Base-by-base conservation (phyloP, 1,284 basidiomycete species). In the Cryptococcus maquisensis region DNA sequence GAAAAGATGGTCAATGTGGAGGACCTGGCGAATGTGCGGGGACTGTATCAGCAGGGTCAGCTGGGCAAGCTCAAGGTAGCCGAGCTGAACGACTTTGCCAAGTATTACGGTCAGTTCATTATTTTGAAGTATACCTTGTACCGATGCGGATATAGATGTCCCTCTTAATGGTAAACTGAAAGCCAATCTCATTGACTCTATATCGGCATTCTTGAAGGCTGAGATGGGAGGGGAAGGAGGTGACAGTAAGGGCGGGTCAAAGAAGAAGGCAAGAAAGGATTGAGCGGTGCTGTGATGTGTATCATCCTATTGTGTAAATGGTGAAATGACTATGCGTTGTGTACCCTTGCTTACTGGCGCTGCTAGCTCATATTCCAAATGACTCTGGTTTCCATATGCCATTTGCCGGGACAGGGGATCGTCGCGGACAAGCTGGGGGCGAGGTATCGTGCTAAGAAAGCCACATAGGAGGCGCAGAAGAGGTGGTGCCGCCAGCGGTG, bases 21-120 rank as follows among this genome's bases (percentile, higher is more conserved):
- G 83, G 88, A 72, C 48, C 43, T 72, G 64, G 80, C 80, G 37
- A 86, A 90, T 71, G 80, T 92, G 52, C 81, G 83, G 47, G 83
- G 81, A 57, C 82, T 80, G 66, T 84, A 82, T 63, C 81, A 84
- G 16, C 72, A 75, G 10, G 86, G 83, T 3, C 77, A 74, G 18
- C 75, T 91, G 42, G 74, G 63, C 63, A 37, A 91, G 88, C 77
- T 88, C 57, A 84, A 83, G 39, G 86, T 88, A 52, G 85, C 85
- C 68, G 86, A 90, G 61, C 77, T 92, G 49, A 88, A 86, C 80
- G 87, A 69, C 28, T 75, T 61, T 28, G 66, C 66, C 5, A 68
- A 68, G 45, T 69, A 61, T 50, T 55, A 71, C 43, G 54, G 71
- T 72, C 26, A 52, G 70, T 62, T 47, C 47, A 43, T 55, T 23